Evolutionary conservation across 1,284 basidiomycete genomes (phyloP).

Genomic region (Phenoliferia sp.): DNA sequence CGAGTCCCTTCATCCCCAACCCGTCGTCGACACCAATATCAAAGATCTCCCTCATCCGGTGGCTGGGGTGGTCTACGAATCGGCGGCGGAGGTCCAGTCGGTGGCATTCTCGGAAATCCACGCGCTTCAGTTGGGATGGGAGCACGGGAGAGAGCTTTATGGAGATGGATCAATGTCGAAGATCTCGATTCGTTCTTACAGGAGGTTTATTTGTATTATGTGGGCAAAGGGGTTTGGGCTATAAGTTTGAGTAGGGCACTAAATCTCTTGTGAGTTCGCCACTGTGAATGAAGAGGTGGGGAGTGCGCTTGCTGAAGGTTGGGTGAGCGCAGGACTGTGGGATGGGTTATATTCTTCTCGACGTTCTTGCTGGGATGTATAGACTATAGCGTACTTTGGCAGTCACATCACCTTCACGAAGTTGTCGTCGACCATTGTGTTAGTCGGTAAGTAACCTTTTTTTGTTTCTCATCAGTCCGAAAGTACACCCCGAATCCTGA

Average conservation of each 20-base stretch:
- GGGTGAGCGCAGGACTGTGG: conserved; percentile 69
- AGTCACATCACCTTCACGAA: conserved; percentile 59
- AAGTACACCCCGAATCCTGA: too few species aligned
- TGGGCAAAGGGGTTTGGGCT: conserved; percentile 90
- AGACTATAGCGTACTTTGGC: conserved; percentile 69
- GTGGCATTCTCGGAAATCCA: conserved; percentile 12
- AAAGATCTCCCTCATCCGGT: background rate
- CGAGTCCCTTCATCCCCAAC: conserved; percentile 15
- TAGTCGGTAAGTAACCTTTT: conserved; percentile 55
- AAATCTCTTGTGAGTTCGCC: conserved; percentile 74
- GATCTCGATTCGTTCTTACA: conserved; percentile 92
- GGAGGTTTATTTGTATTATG: conserved; percentile 79
- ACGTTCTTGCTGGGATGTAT: conserved; percentile 93
- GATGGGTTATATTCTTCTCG: conserved; percentile 94
- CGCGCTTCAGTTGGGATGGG: conserved; percentile 13
- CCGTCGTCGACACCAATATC: background rate
- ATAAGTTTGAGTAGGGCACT: conserved; percentile 81
- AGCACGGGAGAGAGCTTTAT: conserved; percentile 71
- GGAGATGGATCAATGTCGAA: conserved; percentile 98
- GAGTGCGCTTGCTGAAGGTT: background rate
- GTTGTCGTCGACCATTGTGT: conserved; percentile 76
- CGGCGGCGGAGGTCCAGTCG: background rate
- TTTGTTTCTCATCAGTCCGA: background rate
- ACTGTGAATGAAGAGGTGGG: background rate
- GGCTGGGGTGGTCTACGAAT: background rate